Conservation (phyloP, 2,329 filamentous ascomycete genomes). For the Orbilia brochopaga region DNA sequence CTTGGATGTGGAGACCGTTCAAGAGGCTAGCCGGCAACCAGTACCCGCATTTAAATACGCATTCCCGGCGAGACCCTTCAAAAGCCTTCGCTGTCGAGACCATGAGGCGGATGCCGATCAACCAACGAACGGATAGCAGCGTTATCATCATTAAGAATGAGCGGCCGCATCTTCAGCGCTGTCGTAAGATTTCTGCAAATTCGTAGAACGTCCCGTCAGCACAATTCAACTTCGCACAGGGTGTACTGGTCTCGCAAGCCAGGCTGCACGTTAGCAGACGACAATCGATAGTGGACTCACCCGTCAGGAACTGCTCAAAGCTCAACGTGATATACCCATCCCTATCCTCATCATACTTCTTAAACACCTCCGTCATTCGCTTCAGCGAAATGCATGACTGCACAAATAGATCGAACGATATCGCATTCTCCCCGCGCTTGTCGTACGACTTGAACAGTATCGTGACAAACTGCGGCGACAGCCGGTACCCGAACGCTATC, state of each 20-base stretch:
- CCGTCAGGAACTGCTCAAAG: slow-evolving; percentile 80
- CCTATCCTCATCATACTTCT: slow-evolving; percentile 95
- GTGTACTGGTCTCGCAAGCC: too few relatives aligned
- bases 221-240: background rate
- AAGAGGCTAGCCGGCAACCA: too few relatives aligned
- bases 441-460: slow-evolving; percentile 89
- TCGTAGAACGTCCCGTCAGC: slow-evolving; percentile 2
- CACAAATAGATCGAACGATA: slow-evolving; percentile 86
- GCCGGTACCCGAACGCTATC: slow-evolving; percentile 83
- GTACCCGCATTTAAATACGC: too few relatives aligned
- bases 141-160: too few relatives aligned
- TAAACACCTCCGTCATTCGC: slow-evolving; percentile 99
- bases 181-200: slow-evolving; percentile 52
- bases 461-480: slow-evolving; percentile 81
- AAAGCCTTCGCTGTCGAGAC: too few relatives aligned
- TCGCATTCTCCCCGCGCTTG: slow-evolving; percentile 64
- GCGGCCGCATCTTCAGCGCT: slow-evolving; percentile 40
- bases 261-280: too few relatives aligned
- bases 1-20: too few relatives aligned
- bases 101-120: too few relatives aligned
- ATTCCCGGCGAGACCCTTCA: too few relatives aligned
- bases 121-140: too few relatives aligned
- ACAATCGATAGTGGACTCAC: too few relatives aligned
- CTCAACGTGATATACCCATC: slow-evolving; percentile 88
- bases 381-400: slow-evolving; percentile 96